Conservation (phyloP, 2,329 filamentous ascomycete genomes). For the Fusarium goolgardi region DNA sequence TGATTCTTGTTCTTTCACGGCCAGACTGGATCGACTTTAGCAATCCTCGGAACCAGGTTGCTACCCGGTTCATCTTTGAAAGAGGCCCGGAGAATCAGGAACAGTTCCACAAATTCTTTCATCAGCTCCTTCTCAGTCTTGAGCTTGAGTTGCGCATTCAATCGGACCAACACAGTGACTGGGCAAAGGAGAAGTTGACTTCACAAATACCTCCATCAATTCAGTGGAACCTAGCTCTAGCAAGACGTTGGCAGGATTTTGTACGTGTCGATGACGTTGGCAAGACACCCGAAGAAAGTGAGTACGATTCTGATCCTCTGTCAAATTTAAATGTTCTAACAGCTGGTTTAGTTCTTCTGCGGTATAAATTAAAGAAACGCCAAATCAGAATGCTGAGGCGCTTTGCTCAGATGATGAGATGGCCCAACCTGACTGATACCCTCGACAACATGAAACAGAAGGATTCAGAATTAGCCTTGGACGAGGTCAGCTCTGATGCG, state of each 20-base stretch:
- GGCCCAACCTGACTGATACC: slow-evolving; percentile 77
- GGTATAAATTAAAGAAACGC: slow-evolving; percentile 72
- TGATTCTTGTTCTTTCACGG: slow-evolving; percentile 76
- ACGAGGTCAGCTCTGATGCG: slow-evolving; percentile 74
- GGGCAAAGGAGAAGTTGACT: slow-evolving; percentile 73
- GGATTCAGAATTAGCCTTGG: slow-evolving; percentile 67
- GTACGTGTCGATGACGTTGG: slow-evolving; percentile 73
- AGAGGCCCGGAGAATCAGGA: slow-evolving; percentile 65
- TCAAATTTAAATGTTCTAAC: slow-evolving; percentile 1
- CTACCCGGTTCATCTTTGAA: slow-evolving; percentile 78
- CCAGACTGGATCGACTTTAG: slow-evolving; percentile 80
- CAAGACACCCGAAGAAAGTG: slow-evolving; percentile 62
- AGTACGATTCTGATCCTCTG: slow-evolving; percentile 31
- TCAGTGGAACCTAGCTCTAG: slow-evolving; percentile 78
- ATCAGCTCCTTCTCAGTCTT: slow-evolving; percentile 78
- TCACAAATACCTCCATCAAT: slow-evolving; percentile 75
- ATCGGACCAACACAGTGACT: slow-evolving; percentile 68
- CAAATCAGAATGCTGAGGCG: slow-evolving; percentile 76
- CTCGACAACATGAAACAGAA: slow-evolving; percentile 70
- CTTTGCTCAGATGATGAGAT: slow-evolving; percentile 79
- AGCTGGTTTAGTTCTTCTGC: slow-evolving; percentile 63
- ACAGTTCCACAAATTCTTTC: slow-evolving; percentile 75
- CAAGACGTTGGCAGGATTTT: slow-evolving; percentile 77
- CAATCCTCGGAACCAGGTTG: slow-evolving; percentile 75
- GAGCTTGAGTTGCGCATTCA: slow-evolving; percentile 79